Evolutionary conservation across 208 protist species (phyloP).

Genomic region (Crithidia brevicula): DNA sequence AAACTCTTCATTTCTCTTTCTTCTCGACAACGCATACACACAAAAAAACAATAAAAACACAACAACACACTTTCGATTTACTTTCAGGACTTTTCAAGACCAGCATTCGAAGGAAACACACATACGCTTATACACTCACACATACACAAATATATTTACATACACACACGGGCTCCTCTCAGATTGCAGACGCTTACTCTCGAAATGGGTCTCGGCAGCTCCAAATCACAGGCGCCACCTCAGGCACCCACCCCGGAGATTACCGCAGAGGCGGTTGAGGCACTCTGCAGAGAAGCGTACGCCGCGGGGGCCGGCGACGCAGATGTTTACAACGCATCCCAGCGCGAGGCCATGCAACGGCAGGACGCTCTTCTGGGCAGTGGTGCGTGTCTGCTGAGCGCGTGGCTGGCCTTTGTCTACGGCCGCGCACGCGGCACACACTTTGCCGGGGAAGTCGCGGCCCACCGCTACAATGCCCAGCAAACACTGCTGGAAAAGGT

Average conservation of each 20-base stretch:
- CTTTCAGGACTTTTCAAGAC: too few species aligned
- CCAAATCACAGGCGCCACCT: not conserved
- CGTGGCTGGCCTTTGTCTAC: conserved; percentile 45
- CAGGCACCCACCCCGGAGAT: not conserved
- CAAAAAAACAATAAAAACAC: not conserved
- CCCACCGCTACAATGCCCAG: conserved; percentile 17
- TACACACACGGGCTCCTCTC: not conserved
- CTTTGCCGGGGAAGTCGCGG: conserved; percentile 13
- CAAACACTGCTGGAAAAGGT: conserved; percentile 20
- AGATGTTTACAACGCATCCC: conserved; percentile 32
- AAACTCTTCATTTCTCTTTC: not conserved
- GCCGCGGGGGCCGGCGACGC: conserved; percentile 36
- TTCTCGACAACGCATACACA: not conserved
- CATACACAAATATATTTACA: conserved; percentile 6
- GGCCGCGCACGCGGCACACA: conserved; percentile 16
- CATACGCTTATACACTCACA: not conserved
- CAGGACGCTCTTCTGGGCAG: conserved; percentile 23
- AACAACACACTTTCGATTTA: not conserved
- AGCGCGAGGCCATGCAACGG: conserved; percentile 36
- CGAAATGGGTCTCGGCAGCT: conserved; percentile 20
- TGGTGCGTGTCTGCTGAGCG: conserved; percentile 29
- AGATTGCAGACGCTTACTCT: conserved; percentile 1
- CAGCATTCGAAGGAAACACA: too few species aligned
- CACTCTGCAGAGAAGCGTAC: conserved; percentile 50
- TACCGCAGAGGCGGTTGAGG: conserved; percentile 25